Evolutionary conservation across 2,329 filamentous ascomycete species (phyloP).

Genomic region (Scedosporium aurantiacum): DNA sequence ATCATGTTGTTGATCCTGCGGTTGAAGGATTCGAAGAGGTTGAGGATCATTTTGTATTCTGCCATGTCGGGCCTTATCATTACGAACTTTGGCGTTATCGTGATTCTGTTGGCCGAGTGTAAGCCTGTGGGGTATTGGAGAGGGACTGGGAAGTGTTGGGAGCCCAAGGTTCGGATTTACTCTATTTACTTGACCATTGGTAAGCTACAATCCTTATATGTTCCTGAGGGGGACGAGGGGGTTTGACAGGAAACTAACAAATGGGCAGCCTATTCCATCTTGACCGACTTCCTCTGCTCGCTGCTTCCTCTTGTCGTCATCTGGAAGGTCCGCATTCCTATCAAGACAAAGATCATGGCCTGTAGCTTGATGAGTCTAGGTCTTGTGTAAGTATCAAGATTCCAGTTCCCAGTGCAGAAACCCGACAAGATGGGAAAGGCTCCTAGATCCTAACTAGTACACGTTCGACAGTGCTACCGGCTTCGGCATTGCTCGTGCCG

Average conservation of each 20-base stretch:
- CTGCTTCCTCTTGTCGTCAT: conserved; percentile 20
- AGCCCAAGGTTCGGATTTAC: conserved; percentile 20
- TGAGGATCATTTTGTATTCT: conserved; percentile 20
- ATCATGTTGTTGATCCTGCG: conserved; percentile 29
- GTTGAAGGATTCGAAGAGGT: conserved; percentile 23
- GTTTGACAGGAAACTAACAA: background rate
- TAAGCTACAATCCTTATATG: conserved; percentile 7
- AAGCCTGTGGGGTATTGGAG: conserved; percentile 21
- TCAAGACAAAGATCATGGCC: conserved; percentile 19
- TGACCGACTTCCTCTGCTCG: conserved; percentile 14
- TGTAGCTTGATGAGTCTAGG: conserved; percentile 23
- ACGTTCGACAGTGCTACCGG: conserved; percentile 14
- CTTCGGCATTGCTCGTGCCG: conserved; percentile 15
- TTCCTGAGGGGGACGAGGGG: no score
- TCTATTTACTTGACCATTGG: conserved; percentile 21
- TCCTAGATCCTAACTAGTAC: background rate
- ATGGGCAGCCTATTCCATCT: conserved; percentile 14
- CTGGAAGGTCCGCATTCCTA: conserved; percentile 20
- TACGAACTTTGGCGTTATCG: conserved; percentile 20
- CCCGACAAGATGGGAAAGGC: background rate
- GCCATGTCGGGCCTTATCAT: conserved; percentile 20
- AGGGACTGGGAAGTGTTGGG: conserved; percentile 18
- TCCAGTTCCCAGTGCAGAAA: background rate
- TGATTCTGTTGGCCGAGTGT: conserved; percentile 23
- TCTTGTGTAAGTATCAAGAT: conserved; percentile 12